These are phyloP conservation scores for Lyophyllum atratum DNA, from an alignment of 768 basidiomycete genomes.

Conservation along the genomic window DNA sequence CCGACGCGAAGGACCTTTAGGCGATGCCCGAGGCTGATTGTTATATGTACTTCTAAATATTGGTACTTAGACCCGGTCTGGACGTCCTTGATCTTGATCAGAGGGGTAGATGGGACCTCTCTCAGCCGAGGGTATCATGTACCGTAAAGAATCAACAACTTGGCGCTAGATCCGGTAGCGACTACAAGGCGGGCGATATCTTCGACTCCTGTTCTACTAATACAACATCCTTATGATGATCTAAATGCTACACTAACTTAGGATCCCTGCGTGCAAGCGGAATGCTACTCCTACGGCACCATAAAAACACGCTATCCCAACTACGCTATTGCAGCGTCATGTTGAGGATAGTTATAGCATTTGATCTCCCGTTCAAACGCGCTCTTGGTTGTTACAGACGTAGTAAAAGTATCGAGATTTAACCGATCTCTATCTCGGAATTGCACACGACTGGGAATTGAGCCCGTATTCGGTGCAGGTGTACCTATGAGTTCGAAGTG, in stretches of 20 bases:
- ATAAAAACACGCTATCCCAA: neutral
- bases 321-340: neutral
- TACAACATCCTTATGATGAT: neutral
- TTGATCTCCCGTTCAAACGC: neutral
- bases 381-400: neutral
- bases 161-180: too few species aligned
- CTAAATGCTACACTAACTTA: neutral
- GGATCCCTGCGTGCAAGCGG: too few species aligned
- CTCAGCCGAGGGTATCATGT: too few species aligned
- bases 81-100: neutral
- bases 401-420: conserved; percentile 2
- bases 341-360: neutral
- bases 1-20: conserved; percentile 14
- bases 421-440: conserved; percentile 5
- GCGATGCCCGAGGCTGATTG: neutral
- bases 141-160: too few species aligned
- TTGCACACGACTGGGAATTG: neutral
- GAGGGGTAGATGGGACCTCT: too few species aligned
- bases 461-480: neutral
- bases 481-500: conserved; percentile 13
- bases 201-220: neutral
- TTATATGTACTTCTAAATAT: neutral
- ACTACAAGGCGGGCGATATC: too few species aligned
- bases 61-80: neutral
- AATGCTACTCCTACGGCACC: neutral